A percentile compares a stretch with the other conserved stretches of the same genome.
Evolutionary conservation across 2,329 filamentous ascomycete species (phyloP).

Genomic region (Monilinia fructigena): DNA sequence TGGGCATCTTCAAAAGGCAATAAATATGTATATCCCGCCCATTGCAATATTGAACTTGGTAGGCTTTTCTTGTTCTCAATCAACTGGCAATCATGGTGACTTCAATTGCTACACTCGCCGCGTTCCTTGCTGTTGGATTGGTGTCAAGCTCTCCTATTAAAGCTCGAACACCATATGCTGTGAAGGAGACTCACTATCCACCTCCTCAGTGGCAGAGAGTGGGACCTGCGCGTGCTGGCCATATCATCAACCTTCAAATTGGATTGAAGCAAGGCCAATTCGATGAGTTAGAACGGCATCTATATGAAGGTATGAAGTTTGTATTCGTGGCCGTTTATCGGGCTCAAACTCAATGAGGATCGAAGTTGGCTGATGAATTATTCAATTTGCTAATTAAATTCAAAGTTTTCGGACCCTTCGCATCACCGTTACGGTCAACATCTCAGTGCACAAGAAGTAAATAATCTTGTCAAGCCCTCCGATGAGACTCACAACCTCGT

Average conservation of each 20-base stretch:
- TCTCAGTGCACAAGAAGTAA: slow-evolving; percentile 50
- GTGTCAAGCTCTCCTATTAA: slow-evolving; percentile 22
- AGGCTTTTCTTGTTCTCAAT: slow-evolving; percentile 2
- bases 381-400: not conserved
- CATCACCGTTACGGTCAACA: slow-evolving; percentile 56
- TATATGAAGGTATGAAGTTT: slow-evolving; percentile 21
- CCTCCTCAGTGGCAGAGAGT: slow-evolving; percentile 23
- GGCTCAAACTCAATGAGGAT: not conserved
- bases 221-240: slow-evolving; percentile 10
- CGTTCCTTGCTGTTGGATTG: slow-evolving; percentile 4
- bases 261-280: slow-evolving; percentile 24
- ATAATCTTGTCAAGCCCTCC: slow-evolving; percentile 52
- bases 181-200: slow-evolving; percentile 23
- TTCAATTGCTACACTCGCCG: slow-evolving; percentile 18
- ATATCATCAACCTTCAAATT: slow-evolving; percentile 23
- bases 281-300: slow-evolving; percentile 23
- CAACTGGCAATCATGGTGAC: slow-evolving; percentile 18
- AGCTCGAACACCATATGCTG: slow-evolving; percentile 24
- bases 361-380: not conserved
- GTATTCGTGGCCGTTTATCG: not conserved
- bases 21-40: slow-evolving; percentile 8
- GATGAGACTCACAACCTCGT: slow-evolving; percentile 53
- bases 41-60: not conserved
- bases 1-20: not conserved
- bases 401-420: slow-evolving; percentile 50